Evolutionary conservation across 306 rosid genomes (phyloP).

Genomic region (Vigna hirtella): DNA sequence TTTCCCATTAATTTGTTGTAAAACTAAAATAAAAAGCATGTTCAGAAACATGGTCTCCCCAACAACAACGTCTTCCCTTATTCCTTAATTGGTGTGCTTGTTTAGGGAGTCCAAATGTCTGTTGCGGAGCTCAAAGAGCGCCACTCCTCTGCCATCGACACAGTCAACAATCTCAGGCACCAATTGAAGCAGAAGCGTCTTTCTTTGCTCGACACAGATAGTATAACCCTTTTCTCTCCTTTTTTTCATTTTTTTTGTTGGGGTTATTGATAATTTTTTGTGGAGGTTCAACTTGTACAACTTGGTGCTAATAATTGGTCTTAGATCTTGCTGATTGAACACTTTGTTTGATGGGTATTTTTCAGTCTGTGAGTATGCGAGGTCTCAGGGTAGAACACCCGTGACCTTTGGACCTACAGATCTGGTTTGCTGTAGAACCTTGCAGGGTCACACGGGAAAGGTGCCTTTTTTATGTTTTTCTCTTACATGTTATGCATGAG

Average conservation of each 20-base stretch:
- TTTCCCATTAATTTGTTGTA: not conserved
- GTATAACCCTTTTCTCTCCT: conserved; percentile 38
- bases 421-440: conserved; percentile 88
- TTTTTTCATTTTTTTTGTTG: not conserved
- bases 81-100: not conserved
- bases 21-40: conserved; percentile 17
- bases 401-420: conserved; percentile 81
- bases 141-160: conserved; percentile 69
- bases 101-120: conserved; percentile 56
- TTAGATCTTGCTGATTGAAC: conserved; percentile 50
- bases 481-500: not conserved
- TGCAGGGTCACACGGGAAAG: conserved; percentile 90
- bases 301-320: not conserved
- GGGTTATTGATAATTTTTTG: not conserved
- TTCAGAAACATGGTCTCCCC: conserved; percentile 3
- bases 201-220: conserved; percentile 79
- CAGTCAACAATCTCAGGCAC: conserved; percentile 72
- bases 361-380: conserved; percentile 69
- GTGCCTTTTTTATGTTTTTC: conserved; percentile 37
- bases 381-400: conserved; percentile 70
- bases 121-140: conserved; percentile 82
- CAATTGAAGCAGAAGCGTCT: conserved; percentile 70
- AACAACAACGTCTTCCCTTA: conserved; percentile 10
- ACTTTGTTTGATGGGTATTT: conserved; percentile 32
- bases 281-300: not conserved